Conservation (phyloP, 768 basidiomycete genomes). For the Tubosaeta sp. region DNA sequence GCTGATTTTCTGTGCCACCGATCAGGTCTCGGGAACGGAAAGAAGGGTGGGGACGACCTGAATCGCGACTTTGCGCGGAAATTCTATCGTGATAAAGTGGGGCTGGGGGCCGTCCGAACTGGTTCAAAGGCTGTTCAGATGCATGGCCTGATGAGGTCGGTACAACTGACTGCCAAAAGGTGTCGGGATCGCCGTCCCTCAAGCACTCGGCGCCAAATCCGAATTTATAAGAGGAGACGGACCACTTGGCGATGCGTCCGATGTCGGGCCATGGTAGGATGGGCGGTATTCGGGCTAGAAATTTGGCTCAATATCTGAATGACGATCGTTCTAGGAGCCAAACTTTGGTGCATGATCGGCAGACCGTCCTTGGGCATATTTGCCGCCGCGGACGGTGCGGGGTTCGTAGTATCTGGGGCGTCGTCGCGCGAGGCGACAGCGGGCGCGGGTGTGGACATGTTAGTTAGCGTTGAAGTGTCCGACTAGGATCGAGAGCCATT, state of each 20-base stretch:
- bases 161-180: slow-evolving; percentile 92
- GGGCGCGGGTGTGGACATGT: slow-evolving; percentile 16
- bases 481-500: neutral
- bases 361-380: slow-evolving; percentile 32
- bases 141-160: neutral
- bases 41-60: slow-evolving; percentile 49
- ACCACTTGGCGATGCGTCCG: slow-evolving; percentile 87
- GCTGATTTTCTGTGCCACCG: slow-evolving; percentile 67
- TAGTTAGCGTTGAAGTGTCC: neutral
- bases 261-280: slow-evolving; percentile 75
- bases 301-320: neutral
- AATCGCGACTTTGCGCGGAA: slow-evolving; percentile 83
- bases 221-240: slow-evolving; percentile 94
- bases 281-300: slow-evolving; percentile 41
- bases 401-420: slow-evolving; percentile 7
- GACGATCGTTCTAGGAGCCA: slow-evolving; percentile 3
- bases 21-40: slow-evolving; percentile 1
- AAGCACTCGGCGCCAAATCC: slow-evolving; percentile 94
- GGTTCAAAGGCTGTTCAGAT: slow-evolving; percentile 1
- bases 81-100: slow-evolving; percentile 92
- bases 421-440: slow-evolving; percentile 10
- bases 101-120: slow-evolving; percentile 96
- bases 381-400: slow-evolving; percentile 11
- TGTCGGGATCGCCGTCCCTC: slow-evolving; percentile 81
- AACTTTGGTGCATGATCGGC: slow-evolving; percentile 38